These are phyloP conservation scores for Plasmodium sp. DNA, from an alignment of 169 alveolate species.

Conservation along the genomic window DNA sequence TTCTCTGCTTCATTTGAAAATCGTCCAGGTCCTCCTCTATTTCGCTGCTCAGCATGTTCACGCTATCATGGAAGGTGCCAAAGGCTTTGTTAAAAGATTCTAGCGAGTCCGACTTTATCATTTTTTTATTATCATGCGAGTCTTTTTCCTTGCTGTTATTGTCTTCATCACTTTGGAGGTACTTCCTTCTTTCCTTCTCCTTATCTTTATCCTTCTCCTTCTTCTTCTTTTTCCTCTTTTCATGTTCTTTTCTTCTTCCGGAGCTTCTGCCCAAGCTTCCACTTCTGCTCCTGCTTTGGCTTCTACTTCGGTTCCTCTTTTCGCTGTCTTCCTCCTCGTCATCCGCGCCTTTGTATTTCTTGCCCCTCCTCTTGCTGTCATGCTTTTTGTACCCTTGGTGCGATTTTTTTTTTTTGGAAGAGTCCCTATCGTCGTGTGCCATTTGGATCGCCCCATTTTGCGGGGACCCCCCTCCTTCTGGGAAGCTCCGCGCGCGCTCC, in stretches of 20 bases:
- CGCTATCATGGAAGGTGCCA: not conserved
- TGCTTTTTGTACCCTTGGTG: conserved; percentile 13
- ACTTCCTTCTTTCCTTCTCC: not conserved
- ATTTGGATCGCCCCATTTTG: not conserved
- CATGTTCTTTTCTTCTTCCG: conserved; percentile 27
- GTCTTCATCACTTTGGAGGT: conserved; percentile 20
- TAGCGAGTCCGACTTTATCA: conserved; percentile 1
- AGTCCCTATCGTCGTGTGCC: not conserved
- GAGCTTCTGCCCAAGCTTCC: conserved; percentile 1
- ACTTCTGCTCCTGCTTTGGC: conserved; percentile 8
- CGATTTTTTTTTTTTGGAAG: conserved; percentile 9
- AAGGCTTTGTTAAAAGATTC: conserved; percentile 27
- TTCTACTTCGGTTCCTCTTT: not conserved
- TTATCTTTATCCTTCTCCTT: not conserved
- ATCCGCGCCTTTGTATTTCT: conserved; percentile 13
- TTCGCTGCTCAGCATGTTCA: conserved; percentile 13
- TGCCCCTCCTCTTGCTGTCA: not conserved
- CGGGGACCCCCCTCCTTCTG: not conserved
- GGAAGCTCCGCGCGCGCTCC: not conserved
- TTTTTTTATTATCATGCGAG: conserved; percentile 2
- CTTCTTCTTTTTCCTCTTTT: conserved; percentile 6
- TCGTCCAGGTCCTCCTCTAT: conserved; percentile 23
- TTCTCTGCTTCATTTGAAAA: not conserved
- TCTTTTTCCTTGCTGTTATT: conserved; percentile 5
- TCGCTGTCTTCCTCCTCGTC: conserved; percentile 19